Evolutionary conservation across 75 land plant species (phyloP).

Genomic region (Pinus albicaulis): DNA sequence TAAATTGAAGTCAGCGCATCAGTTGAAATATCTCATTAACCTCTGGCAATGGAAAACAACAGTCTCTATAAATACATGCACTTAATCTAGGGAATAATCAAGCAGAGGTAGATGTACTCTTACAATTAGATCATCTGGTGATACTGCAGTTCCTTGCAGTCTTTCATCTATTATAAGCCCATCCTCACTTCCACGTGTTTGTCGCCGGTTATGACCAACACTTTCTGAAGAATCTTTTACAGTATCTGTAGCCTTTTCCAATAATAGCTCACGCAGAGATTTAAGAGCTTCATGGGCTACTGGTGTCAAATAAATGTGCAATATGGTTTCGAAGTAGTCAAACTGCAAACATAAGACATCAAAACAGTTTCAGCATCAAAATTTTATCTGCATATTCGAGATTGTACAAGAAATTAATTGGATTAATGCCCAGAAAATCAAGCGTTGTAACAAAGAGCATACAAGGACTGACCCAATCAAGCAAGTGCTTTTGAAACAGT

Average conservation of each 20-base stretch:
- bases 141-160: constrained; percentile 49
- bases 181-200: constrained; percentile 84
- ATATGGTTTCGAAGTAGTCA: constrained; percentile 85
- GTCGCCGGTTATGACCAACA: constrained; percentile 55
- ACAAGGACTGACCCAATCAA: background rate
- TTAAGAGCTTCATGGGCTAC: constrained; percentile 71
- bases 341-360: constrained; percentile 51
- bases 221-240: constrained; percentile 55
- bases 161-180: constrained; percentile 59
- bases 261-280: constrained; percentile 60
- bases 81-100: background rate
- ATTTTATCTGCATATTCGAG: background rate
- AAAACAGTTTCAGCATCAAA: background rate
- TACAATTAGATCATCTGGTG: constrained; percentile 88
- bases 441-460: background rate
- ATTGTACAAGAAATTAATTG: background rate
- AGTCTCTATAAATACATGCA: background rate
- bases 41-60: background rate
- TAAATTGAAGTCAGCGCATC: background rate
- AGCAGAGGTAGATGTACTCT: constrained; percentile 11
- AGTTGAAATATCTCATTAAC: background rate
- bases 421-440: background rate
- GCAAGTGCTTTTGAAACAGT: background rate
- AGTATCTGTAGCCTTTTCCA: constrained; percentile 82
- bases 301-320: constrained; percentile 69